Base-by-base conservation (phyloP, 345 rosid species). In the Rhizophora apiculata region DNA sequence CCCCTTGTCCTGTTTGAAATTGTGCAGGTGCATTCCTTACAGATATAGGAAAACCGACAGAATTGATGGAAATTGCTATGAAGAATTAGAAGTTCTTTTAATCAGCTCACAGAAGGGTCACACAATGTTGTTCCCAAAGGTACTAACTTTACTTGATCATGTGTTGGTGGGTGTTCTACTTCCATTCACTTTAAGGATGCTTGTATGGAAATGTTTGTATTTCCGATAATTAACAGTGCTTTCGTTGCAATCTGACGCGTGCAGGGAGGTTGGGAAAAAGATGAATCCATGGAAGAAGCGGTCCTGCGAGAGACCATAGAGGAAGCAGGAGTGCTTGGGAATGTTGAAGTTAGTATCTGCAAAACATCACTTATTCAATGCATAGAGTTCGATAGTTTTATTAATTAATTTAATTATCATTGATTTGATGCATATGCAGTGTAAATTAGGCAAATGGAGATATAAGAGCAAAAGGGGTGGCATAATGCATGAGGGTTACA, bases 211-310 rank as follows among this genome's bases (percentile, higher is more conserved):
- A 22, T 9, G 27, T 13, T 57, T 34, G 16, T 24, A 6, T 27
- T 32, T 16, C 8, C 49, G 7, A 3, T 32, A n/a, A 7, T 55
- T 61, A 27, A 58, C 11, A 5, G 22, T 39, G 32, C 26, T 10
- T 24, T 2, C 8, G 22, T 36, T 21, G n/a, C 29, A 30, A 16
- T 37, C 43, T 56, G 18, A 56, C 60, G 11, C 60, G 11, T 69
- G 39, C 62, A 80, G 83, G 91, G 91, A 51, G 91, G 91, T 63
- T 87, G 91, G 91, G 89, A 87, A 68, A 36, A 67, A n/a, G 85
- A 87, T 75, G 91, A 87, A 69, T 54, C 86, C n/a, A 87, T 85
- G 70, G 81, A 81, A 82, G 83, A 76, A 18, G 91, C 89, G 0
- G 89, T 86, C 31, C 37, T 67, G 20, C 65, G 91, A 67, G 91